These are phyloP conservation scores for Diutina pseudorugosa DNA, from an alignment of 1,139 yeast species.

Conservation along the genomic window DNA sequence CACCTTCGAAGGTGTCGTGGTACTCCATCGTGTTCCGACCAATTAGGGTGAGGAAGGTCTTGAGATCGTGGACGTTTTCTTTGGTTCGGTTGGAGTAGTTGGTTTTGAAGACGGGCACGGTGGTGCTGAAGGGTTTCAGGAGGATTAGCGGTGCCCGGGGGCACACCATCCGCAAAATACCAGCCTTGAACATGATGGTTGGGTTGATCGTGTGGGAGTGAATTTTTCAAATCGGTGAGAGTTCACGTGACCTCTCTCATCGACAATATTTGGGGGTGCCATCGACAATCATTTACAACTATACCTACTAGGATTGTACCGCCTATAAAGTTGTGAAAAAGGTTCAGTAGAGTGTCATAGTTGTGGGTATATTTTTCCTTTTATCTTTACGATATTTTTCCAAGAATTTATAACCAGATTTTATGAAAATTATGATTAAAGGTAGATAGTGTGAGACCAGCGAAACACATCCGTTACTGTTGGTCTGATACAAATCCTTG, in stretches of 20 bases:
- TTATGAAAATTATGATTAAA: no score
- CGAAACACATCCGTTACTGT: no score
- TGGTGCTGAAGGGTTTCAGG: not conserved
- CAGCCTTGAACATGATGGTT: not conserved
- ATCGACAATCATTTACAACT: no score
- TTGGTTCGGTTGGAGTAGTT: slow-evolving; percentile 6
- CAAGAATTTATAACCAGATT: no score
- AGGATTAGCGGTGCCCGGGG: not conserved
- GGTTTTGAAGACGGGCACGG: not conserved
- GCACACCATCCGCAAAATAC: not conserved
- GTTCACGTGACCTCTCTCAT: not conserved
- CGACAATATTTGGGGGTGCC: not conserved
- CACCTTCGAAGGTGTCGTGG: slow-evolving; percentile 55
- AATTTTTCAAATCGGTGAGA: not conserved
- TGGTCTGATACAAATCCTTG: no score
- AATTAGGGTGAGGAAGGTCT: slow-evolving; percentile 56
- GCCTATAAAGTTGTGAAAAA: no score
- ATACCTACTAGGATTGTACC: no score
- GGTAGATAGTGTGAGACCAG: no score
- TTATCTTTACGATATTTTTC: no score
- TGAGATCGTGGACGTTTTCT: slow-evolving; percentile 54
- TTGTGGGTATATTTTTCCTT: no score
- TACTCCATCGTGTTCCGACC: slow-evolving; percentile 69
- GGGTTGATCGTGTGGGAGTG: not conserved
- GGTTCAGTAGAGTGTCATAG: no score